phyloP scores from a whole-genome alignment of 1,139 yeast genomes.

The Hansenula anomala region DNA sequence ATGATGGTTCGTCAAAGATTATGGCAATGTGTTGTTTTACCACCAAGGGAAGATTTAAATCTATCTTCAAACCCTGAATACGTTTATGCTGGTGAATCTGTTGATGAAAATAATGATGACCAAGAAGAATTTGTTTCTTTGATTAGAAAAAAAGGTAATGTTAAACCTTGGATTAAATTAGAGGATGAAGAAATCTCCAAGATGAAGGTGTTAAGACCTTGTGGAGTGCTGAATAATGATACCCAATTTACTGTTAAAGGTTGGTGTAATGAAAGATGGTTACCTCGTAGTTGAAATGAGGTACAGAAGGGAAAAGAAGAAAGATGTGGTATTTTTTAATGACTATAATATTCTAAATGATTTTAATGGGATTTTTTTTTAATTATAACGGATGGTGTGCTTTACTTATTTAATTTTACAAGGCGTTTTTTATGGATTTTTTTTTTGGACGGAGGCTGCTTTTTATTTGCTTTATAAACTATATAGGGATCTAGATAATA shows the following conservation, averaged over 20 bases:
- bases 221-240: slow-evolving; percentile 17
- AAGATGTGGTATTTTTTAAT: not conserved
- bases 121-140: slow-evolving; percentile 9
- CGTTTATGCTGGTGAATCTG: slow-evolving; percentile 23
- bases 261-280: slow-evolving; percentile 47
- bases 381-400: no score
- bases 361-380: no score
- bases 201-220: slow-evolving; percentile 12
- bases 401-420: no score
- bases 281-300: no score
- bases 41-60: slow-evolving; percentile 29
- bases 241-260: slow-evolving; percentile 48
- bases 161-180: slow-evolving; percentile 35
- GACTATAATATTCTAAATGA: no score
- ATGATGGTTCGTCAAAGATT: slow-evolving; percentile 39
- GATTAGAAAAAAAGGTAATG: slow-evolving; percentile 26
- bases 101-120: slow-evolving; percentile 11
- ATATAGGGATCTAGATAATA: no score
- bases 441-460: no score
- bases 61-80: slow-evolving; percentile 22
- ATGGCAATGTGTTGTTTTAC: slow-evolving; percentile 43
- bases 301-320: not conserved
- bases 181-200: slow-evolving; percentile 13
- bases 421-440: no score
- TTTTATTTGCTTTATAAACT: no score